Evolutionary conservation across 1,139 yeast species (phyloP), one percentile per base, ranked within the genome.

Genomic region (Lodderomyces parapsilosis): DNA sequence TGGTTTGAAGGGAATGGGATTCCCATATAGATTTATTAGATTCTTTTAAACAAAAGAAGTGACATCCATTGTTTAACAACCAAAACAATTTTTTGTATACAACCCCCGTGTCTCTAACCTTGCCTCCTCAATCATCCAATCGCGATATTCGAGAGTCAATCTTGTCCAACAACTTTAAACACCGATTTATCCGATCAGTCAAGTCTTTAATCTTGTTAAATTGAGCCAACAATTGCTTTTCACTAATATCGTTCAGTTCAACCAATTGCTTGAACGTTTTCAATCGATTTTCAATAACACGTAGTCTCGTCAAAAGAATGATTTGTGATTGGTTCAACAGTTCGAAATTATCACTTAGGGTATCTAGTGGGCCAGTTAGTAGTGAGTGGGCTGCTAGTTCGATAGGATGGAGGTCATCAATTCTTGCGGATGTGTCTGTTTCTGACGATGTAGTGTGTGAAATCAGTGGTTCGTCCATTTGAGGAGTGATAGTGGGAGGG

Each of bases 371-470:
- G 0, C 76, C 74, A 36, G 78, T 80, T 9, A 81, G 57, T 3
- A 81, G 59, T 3, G 79, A 61, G 50, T 80, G 86, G 0, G 82
- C 83, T 0, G 80, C 69, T 19, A 78, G 62, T 48, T 80, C 85
- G 37, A 80, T 68, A 0, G 83, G 81, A 52, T 80, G 83, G 35
- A 72, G 52, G 49, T 74, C 74, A 20, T 39, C 32, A 9, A 39
- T 39, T 11, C 6, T 30, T 15, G 33, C 19, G 19, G 8, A 19
- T n/a, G 19, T 15, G 19, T 30, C 33, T 15, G 14, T 30, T 15
- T 15, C 33, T 30, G 33, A 30, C 7, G 33, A 15, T 40, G 38
- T 6, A 20, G 23, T 5, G n/a, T 2, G 7, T 3, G 11, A 22
- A 3, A 28, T 22, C 27, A 20, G n/a, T 10, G 27, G 10, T 19